A percentile compares a stretch with the other conserved stretches of the same genome.
Evolutionary conservation across 2,329 filamentous ascomycete genomes (phyloP).

Genomic region (Monilinia vaccinii-corymbosi): DNA sequence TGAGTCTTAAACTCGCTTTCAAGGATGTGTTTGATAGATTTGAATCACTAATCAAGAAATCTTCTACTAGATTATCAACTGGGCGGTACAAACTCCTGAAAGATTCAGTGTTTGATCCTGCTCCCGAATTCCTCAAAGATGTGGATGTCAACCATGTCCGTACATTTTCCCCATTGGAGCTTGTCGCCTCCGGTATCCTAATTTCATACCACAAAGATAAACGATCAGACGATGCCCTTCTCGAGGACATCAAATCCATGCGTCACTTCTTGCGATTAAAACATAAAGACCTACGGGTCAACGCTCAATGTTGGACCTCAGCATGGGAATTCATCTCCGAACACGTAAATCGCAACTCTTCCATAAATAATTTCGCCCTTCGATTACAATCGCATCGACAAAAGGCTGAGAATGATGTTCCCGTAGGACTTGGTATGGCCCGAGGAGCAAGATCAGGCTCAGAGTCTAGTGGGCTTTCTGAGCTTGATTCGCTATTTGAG

Average conservation of each 20-base stretch:
- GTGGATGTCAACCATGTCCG: constrained; percentile 24
- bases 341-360: not conserved
- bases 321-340: constrained; percentile 26
- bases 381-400: not conserved
- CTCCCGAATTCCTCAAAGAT: constrained; percentile 23
- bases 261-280: constrained; percentile 25
- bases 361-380: not conserved
- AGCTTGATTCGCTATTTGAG: not conserved
- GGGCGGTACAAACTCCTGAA: constrained; percentile 20
- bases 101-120: constrained; percentile 26
- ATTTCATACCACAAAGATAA: constrained; percentile 27
- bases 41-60: constrained; percentile 26
- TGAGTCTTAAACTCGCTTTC: constrained; percentile 24
- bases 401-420: not conserved
- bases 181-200: constrained; percentile 29
- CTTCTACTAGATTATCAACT: constrained; percentile 20
- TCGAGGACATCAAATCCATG: constrained; percentile 29
- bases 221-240: constrained; percentile 24
- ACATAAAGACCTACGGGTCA: constrained; percentile 30
- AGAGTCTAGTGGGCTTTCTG: not conserved
- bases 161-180: constrained; percentile 31
- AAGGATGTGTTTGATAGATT: constrained; percentile 29
- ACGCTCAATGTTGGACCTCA: constrained; percentile 28
- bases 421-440: no score
- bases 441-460: not conserved